Conservation (phyloP, 2,329 filamentous ascomycete genomes). For the Fusarium chlamydosporum region DNA sequence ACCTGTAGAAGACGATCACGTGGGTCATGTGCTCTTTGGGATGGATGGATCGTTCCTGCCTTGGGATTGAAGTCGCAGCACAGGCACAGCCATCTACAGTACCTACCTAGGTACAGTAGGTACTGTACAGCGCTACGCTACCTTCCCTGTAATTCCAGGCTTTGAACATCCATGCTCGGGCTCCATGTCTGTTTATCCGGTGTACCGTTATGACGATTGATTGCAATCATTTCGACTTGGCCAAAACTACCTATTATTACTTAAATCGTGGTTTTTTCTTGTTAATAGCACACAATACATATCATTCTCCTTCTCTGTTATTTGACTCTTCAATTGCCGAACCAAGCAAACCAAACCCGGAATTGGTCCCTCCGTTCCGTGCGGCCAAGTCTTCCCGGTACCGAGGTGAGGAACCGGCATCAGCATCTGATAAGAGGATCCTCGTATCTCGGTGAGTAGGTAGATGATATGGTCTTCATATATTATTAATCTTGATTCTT, state of each 20-base stretch:
- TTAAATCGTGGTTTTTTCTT: too few relatives aligned
- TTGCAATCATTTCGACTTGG: background rate
- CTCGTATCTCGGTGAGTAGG: constrained; percentile 6
- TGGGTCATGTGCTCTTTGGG: constrained; percentile 36
- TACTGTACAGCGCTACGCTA: too few relatives aligned
- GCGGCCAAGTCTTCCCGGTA: constrained; percentile 19
- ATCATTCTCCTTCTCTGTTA: too few relatives aligned
- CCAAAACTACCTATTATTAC: background rate
- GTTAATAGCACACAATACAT: too few relatives aligned
- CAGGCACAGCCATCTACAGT: constrained; percentile 27
- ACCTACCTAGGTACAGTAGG: too few relatives aligned
- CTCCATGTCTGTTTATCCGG: background rate
- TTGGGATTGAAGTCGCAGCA: constrained; percentile 7
- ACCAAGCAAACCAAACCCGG: constrained; percentile 12
- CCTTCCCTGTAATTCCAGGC: constrained; percentile 16
- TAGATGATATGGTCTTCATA: background rate
- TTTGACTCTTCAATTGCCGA: background rate
- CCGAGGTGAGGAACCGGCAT: constrained; percentile 33
- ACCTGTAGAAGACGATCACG: constrained; percentile 33
- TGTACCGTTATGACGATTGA: constrained; percentile 1
- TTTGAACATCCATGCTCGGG: constrained; percentile 1
- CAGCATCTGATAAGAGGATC: constrained; percentile 30
- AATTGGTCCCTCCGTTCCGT: constrained; percentile 15
- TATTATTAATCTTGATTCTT: rapidly evolving
- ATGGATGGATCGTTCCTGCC: background rate